Evolutionary conservation across 371 early-diverging fungal species (phyloP), one percentile per base, ranked within the genome.

Genomic region (Apophysomyces sp.): DNA sequence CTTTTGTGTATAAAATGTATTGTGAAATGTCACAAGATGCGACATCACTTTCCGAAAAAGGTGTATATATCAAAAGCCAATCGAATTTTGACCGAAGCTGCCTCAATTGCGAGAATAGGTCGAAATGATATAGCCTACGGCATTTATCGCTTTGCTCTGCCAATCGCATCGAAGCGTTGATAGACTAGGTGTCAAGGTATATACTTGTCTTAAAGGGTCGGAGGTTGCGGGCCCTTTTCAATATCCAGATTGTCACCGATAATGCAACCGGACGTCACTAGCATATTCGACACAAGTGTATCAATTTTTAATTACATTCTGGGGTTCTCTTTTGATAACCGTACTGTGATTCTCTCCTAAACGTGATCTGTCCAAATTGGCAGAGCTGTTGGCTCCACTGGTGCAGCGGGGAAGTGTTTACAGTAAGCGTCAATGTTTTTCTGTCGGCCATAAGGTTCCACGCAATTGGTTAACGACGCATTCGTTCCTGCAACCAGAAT

Each of bases 361-460:
- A 41, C 18, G 9, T 41, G n/a, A 1, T 4, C 41, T n/a, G 41
- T n/a, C 41, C 41, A 41, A 41, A 41, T 13, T n/a, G 41, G 41
- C 2, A 1, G 16, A 1, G n/a, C 6, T 18, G n/a, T 16, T 40
- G 40, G 4, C 40, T 9, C 16, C 40, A 16, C 15, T 16, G 40
- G 40, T 15, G 40, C 16, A 9, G 4, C 40, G 40, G 15, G 40
- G 15, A 40, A 40, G 12, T 40, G 53, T 18, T 65, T 56, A 49
- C 37, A 60, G 49, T 60, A 37, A 58, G 65, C 28, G 54, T 66
- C 61, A 44, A 49, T 32, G 55, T 58, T 55, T 54, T 66, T 66
- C 51, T 58, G 36, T 55, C 58, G 39, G 21, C 62, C 62, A 58
- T 58, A 66, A 21, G 66, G 49, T 28, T 66, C 62, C 16, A 66